Base-by-base conservation (phyloP, 148 eudicot genomes). In the Silene conica region DNA sequence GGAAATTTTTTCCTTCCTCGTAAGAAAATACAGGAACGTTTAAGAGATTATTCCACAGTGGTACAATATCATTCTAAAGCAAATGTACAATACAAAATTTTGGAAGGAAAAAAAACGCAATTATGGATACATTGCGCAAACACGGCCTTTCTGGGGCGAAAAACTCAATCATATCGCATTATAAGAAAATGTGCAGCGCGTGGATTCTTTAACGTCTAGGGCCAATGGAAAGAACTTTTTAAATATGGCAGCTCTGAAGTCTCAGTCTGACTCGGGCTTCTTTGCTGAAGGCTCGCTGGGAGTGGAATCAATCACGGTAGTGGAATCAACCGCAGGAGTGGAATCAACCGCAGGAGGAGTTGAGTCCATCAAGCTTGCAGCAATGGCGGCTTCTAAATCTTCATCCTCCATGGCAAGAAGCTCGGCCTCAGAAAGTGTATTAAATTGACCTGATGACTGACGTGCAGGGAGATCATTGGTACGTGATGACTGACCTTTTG, bases 311-410 rank as follows among this genome's bases (percentile, higher is more conserved):
- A 69, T 54, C 13, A 54, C 45, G 3, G n/a, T n/a, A 15, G 71
- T 74, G 41, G 78, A 19, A 9, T n/a, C 31, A 16, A 69, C 55
- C 13, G 46, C 45, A 2, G 76, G 10, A 15, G 71, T 74, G 41
- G 78, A 19, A 9, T n/a, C 31, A 16, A 69, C 55, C 13, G 46
- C 45, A 2, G 83, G 23, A 14, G 87, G 78, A 21, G 74, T 63
- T 15, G 96, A 83, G 70, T 94, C 97, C 87, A 82, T 70, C 90
- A 94, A 87, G 83, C 98, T 94, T 38, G 98, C 98, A 78, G 97
- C 95, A 19, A 94, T 94, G 50, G 98, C 98, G 55, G 98, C 98
- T 60, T 87, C 90, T 73, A 94, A 43, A 77, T 91, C 98, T 71
- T 89, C 93, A 65, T 94, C 97, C 65, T 91, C 96, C 63, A 82